Evolutionary conservation across 768 basidiomycete species (phyloP), one percentile per base, ranked within the genome.

Genomic region (Termitomyces sp.): DNA sequence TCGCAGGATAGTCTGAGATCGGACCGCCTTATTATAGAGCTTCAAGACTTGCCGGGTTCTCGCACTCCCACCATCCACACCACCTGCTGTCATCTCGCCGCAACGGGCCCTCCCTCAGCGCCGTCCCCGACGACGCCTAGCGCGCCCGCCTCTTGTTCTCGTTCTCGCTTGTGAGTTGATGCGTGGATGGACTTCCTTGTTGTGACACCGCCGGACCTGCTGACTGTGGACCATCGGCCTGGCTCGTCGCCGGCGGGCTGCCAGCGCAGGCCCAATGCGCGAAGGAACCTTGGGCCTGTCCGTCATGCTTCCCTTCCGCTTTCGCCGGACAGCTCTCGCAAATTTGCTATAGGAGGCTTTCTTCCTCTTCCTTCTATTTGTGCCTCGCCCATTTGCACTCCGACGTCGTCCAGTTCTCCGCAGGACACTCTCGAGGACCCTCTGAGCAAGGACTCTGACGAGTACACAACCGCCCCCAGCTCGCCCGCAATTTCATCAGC

Each of bases 331-430:
- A 51, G 41, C 17, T 51, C 61, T 45, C 65, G 61, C 44, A 65
- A 65, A 54, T 61, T 71, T 54, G 63, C 62, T 46, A 67, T 73
- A 61, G 71, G 68, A 59, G 72, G 68, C 35, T 79, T 80, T 61
- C 64, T 75, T 25, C 78, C 82, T 44, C 75, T 85, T 49, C 79
- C 85, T 9, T 76, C 83, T 40, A 84, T 84, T 58, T 72, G 75
- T 54, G 82, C 82, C 23, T 85, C 85, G 4, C 84, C 84, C n/a
- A 62, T 81, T 51, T 77, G 75, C 67, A 80, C 82, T 5, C 80
- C 83, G 6, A 73, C 75, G 9, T 58, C 72, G 21, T 73, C 70
- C 43, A 61, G 65, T 28, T 72, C 72, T 48, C 66, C 66, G 10
- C 65, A 59, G 59, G 57, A 61, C 19, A 49, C 59, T 16, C 52